Base-by-base conservation (phyloP, 1,139 yeast genomes). In the Pichia sp. region DNA sequence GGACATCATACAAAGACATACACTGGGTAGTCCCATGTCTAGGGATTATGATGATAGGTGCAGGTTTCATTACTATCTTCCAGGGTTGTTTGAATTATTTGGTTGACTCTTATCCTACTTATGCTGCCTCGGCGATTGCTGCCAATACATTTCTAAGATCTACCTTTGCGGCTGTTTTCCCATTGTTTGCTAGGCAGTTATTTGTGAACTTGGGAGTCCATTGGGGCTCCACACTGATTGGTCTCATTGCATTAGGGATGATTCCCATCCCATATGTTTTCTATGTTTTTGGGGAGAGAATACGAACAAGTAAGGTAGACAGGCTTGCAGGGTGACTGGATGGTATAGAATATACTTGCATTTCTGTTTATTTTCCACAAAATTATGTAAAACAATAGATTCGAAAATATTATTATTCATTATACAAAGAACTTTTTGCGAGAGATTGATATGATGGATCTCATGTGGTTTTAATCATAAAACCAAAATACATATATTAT, bases 81-180 rank as follows among this genome's bases (percentile, higher is more conserved):
- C 68, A 69, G 12, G 64, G 68, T 1, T 69, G 69, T 36, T 70
- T 64, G 56, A 75, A 75, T 59, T 87, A 86, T 63, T 73, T 85
- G 47, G 83, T 83, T 6, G 85, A 83, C 67, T 80, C 86, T 0
- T 86, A 84, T 66, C 73, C 80, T 34, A 71, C 74, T 30, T 82
- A 78, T 59, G 83, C 91, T 10, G 96, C 96, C 0, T 83, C 91
- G 10, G 95, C 91, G 0, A 76, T 88, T 68, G 95, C 95, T 6
- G 91, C 92, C 10, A 87, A 85, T 67, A 83, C 88, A 38, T 78
- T 88, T 58, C 72, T 84, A 54, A 77, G 96, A 65, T 84, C 87
- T 55, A 63, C 80, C 2, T 73, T 85, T 73, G 90, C 91, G 5
- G 87, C 88, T 7, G 81, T 86, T 1, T 87, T 90, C 71, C 96